A percentile compares a stretch with the other conserved stretches of the same genome.
phyloP scores from a whole-genome alignment of 2,329 filamentous ascomycete species.

The Clonostachys rhizophaga region DNA sequence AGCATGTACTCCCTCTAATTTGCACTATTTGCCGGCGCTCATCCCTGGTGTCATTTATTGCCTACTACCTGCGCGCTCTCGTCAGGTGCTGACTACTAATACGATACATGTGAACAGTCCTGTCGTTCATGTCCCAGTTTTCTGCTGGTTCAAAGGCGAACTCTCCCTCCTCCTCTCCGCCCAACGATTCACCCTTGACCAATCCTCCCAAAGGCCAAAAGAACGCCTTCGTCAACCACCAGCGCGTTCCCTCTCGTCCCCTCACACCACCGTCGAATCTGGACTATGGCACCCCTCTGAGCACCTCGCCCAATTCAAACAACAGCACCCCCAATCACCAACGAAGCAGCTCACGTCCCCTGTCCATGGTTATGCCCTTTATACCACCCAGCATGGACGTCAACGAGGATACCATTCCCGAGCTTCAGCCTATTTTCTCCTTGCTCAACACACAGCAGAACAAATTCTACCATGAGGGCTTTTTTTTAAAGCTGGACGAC shows the following conservation, averaged over 20 bases:
- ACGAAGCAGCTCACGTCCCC: conserved; percentile 60
- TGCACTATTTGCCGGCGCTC: too few relatives aligned
- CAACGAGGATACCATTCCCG: conserved; percentile 79
- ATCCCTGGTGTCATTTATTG: neutral
- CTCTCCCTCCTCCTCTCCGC: conserved; percentile 38
- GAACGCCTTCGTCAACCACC: conserved; percentile 9
- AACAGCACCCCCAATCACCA: conserved; percentile 26
- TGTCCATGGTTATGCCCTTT: conserved; percentile 83
- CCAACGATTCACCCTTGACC: conserved; percentile 21
- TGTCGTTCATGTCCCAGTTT: conserved; percentile 85
- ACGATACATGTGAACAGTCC: conserved; percentile 46
- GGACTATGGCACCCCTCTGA: conserved; percentile 36
- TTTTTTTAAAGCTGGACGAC: conserved; percentile 95
- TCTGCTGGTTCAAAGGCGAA: conserved; percentile 46
- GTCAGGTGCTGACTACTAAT: neutral
- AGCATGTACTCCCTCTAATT: too few relatives aligned
- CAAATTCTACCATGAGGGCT: conserved; percentile 96
- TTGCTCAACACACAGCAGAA: conserved; percentile 93
- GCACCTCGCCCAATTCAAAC: conserved; percentile 32
- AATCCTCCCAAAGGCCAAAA: conserved; percentile 9
- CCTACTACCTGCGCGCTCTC: neutral
- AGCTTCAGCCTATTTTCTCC: conserved; percentile 90
- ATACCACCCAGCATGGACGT: conserved; percentile 84
- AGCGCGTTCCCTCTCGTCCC: conserved; percentile 15
- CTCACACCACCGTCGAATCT: conserved; percentile 28